phyloP scores from a whole-genome alignment of 768 basidiomycete species.

The Psilocybe azurescens region DNA sequence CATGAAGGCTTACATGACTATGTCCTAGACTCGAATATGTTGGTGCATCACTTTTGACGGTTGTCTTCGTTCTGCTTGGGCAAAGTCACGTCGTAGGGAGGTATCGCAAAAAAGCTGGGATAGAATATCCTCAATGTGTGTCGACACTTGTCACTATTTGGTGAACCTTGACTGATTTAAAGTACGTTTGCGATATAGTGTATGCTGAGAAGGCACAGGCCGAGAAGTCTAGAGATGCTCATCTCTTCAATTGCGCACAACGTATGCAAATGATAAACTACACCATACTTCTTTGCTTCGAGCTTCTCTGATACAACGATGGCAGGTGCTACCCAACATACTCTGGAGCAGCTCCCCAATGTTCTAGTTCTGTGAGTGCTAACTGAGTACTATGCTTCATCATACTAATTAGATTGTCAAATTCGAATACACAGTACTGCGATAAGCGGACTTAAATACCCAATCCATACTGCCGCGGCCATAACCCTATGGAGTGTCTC shows the following conservation, averaged over 20 bases:
- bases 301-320: neutral
- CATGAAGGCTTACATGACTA: neutral
- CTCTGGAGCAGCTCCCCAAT: neutral
- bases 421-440: slow-evolving; percentile 35
- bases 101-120: slow-evolving; percentile 4
- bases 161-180: neutral
- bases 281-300: neutral
- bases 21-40: neutral
- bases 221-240: slow-evolving; percentile 2
- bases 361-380: neutral
- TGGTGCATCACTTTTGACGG: slow-evolving; percentile 1
- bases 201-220: slow-evolving; percentile 9
- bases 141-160: neutral
- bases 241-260: slow-evolving; percentile 9
- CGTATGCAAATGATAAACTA: neutral
- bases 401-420: neutral
- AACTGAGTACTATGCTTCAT: neutral
- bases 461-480: slow-evolving; percentile 40
- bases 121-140: slow-evolving; percentile 10
- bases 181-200: neutral
- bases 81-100: neutral
- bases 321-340: neutral
- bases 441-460: slow-evolving; percentile 45
- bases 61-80: neutral
- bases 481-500: slow-evolving; percentile 44